Evolutionary conservation across 306 rosid genomes (phyloP).

Genomic region (Cucumis cinereus): DNA sequence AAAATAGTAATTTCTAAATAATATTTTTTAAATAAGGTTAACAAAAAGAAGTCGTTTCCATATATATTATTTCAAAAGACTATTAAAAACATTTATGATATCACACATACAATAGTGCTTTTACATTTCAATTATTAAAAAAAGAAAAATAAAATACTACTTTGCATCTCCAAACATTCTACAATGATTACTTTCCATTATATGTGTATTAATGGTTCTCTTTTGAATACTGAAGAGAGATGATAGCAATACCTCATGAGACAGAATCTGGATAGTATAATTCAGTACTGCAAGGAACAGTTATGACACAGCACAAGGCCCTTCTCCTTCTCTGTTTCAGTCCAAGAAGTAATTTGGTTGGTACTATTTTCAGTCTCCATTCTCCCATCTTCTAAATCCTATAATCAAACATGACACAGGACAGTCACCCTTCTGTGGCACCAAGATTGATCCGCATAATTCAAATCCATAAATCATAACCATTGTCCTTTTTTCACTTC

Average conservation of each 20-base stretch:
- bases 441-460: neutral
- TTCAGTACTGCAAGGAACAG: neutral
- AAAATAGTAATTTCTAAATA: neutral
- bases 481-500: neutral
- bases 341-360: neutral
- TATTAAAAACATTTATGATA: neutral
- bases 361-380: neutral
- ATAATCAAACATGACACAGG: neutral
- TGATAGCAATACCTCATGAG: neutral
- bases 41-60: neutral
- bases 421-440: conserved; percentile 3
- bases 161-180: neutral
- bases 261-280: conserved; percentile 1
- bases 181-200: neutral
- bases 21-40: neutral
- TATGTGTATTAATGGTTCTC: neutral
- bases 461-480: neutral
- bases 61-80: neutral
- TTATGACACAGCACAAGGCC: neutral
- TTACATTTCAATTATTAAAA: neutral
- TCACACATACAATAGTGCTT: neutral
- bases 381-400: neutral
- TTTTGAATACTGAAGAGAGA: neutral
- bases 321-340: neutral
- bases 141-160: neutral